Percentiles rank a stretch among this genome's conserved stretches.
Conservation (phyloP, 2,329 filamentous ascomycete genomes). For the Fusarium equiseti region DNA sequence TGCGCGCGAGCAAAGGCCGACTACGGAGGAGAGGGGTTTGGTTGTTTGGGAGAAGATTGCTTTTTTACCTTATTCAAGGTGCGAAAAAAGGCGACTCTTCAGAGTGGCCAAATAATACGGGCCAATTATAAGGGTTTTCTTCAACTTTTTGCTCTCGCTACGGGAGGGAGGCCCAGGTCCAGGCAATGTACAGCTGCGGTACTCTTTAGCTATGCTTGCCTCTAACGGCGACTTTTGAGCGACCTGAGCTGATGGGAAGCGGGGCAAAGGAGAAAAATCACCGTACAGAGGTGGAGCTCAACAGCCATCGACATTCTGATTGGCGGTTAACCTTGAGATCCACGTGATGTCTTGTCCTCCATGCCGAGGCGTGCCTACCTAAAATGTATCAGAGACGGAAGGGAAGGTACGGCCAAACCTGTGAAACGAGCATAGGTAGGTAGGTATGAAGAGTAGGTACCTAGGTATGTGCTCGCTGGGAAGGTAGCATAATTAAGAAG, state of each 20-base stretch:
- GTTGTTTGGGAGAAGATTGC: constrained; percentile 43
- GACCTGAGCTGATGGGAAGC: constrained; percentile 28
- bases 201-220: constrained; percentile 21
- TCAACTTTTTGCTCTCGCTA: constrained; percentile 13
- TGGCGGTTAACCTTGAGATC: neutral
- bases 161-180: neutral
- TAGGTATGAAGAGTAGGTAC: no score
- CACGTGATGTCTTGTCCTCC: constrained; percentile 12
- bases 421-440: neutral
- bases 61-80: constrained; percentile 35
- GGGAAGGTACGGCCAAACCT: constrained; percentile 5
- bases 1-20: constrained; percentile 48
- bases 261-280: constrained; percentile 23
- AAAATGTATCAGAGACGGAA: neutral
- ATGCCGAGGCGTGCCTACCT: neutral
- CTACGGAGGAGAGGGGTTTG: constrained; percentile 50
- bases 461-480: neutral
- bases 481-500: neutral
- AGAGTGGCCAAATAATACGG: constrained; percentile 29
- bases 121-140: constrained; percentile 15
- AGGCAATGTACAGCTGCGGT: constrained; percentile 26
- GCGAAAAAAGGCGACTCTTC: constrained; percentile 38
- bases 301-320: constrained; percentile 7
- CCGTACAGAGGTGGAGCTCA: neutral
- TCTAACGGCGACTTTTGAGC: constrained; percentile 20